These are phyloP conservation scores for Lojkania enalia DNA, from an alignment of 2,329 filamentous ascomycete genomes.

Conservation along the genomic window DNA sequence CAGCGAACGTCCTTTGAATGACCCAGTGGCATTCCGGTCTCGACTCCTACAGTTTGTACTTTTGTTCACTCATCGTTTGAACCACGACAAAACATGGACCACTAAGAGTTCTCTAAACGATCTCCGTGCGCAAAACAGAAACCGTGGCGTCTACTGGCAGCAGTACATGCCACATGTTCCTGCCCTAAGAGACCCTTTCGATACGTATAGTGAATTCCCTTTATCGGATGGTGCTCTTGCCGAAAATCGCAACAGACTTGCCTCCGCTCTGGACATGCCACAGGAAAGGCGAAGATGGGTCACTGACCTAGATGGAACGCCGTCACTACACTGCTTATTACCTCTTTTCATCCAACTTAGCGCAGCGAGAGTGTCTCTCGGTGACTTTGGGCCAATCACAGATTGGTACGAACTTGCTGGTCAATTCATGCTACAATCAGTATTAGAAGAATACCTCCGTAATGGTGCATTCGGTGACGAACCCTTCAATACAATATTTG, in stretches of 20 bases:
- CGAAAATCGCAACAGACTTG: constrained; percentile 32
- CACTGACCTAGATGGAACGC: constrained; percentile 43
- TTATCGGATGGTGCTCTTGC: constrained; percentile 29
- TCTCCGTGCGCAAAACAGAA: constrained; percentile 43
- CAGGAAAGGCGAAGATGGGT: constrained; percentile 28
- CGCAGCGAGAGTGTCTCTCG: constrained; percentile 37
- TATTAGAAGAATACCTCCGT: constrained; percentile 52
- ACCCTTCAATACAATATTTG: constrained; percentile 49
- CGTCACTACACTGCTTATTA: constrained; percentile 47
- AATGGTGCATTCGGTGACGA: constrained; percentile 43
- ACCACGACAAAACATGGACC: constrained; percentile 44
- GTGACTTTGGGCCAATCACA: constrained; percentile 39
- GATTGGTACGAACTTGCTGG: constrained; percentile 53
- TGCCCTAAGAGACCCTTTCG: constrained; percentile 27
- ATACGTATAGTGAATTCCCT: constrained; percentile 32
- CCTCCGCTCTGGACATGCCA: constrained; percentile 31
- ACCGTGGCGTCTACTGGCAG: constrained; percentile 34
- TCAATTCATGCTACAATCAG: constrained; percentile 55
- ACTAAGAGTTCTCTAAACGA: constrained; percentile 38
- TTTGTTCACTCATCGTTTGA: constrained; percentile 50
- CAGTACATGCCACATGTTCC: constrained; percentile 25
- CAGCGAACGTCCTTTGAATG: constrained; percentile 37
- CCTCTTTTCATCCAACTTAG: constrained; percentile 58
- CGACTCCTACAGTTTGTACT: constrained; percentile 53
- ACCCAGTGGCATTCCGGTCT: constrained; percentile 52